Evolutionary conservation across 2,329 filamentous ascomycete species (phyloP).

Genomic region (Pestalotiopsis sp.): DNA sequence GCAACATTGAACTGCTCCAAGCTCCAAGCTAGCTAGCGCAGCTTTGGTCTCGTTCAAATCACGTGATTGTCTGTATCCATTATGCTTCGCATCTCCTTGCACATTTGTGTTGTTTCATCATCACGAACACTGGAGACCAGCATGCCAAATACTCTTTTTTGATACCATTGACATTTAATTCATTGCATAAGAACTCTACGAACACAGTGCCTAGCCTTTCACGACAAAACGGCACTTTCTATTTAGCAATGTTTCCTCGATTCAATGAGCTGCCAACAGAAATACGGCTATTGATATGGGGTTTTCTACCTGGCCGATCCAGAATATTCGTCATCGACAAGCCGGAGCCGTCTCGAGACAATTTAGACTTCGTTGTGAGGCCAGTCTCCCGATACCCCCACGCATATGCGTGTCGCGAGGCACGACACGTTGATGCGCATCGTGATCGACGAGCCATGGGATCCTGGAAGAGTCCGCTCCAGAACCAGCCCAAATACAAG

Average conservation of each 20-base stretch:
- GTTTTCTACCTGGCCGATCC: background rate
- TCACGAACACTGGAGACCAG: background rate
- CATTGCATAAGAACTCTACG: too few relatives aligned
- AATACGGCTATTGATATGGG: background rate
- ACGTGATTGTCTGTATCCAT: background rate
- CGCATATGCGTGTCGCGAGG: background rate
- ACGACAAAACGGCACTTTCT: background rate
- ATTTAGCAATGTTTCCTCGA: background rate
- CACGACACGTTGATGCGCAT: background rate
- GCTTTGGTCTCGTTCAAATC: background rate
- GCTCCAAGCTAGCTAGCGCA: background rate
- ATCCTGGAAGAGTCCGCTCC: background rate
- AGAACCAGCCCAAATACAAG: background rate
- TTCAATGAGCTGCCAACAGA: background rate
- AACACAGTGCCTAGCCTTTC: background rate
- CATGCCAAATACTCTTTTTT: too few relatives aligned
- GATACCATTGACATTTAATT: too few relatives aligned
- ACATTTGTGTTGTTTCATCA: background rate
- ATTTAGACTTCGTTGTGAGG: background rate
- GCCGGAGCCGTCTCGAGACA: background rate
- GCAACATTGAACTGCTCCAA: background rate
- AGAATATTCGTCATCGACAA: background rate
- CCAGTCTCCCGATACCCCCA: background rate
- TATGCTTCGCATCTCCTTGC: background rate
- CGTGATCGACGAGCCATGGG: background rate